Evolutionary conservation across 306 rosid species (phyloP).

Genomic region (Glycine latifolia): DNA sequence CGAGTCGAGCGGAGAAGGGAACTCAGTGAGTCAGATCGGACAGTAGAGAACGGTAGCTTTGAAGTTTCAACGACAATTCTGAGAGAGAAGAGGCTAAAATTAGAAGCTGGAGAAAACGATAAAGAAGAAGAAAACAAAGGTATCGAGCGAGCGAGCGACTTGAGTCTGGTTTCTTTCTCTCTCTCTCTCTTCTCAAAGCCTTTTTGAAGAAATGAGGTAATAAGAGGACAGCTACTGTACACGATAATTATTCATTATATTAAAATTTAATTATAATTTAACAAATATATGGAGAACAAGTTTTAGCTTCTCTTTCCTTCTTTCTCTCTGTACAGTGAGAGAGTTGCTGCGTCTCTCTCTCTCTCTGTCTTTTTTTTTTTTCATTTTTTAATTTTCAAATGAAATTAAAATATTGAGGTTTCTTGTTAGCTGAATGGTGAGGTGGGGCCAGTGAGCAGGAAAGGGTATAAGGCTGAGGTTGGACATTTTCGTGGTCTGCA

Average conservation of each 20-base stretch:
- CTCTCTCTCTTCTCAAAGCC: conserved; percentile 34
- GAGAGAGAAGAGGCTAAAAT: conserved; percentile 54
- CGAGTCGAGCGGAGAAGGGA: conserved; percentile 54
- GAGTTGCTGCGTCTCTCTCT: conserved; percentile 49
- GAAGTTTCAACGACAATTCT: conserved; percentile 54
- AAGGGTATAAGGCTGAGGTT: conserved; percentile 43
- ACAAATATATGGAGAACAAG: conserved; percentile 40
- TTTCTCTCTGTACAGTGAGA: conserved; percentile 38
- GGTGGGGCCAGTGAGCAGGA: conserved; percentile 53
- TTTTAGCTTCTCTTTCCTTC: conserved; percentile 57
- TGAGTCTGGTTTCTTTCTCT: conserved; percentile 31
- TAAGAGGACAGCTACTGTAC: conserved; percentile 34
- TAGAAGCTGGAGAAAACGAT: conserved; percentile 63
- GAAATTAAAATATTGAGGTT: conserved; percentile 20
- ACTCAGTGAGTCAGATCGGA: conserved; percentile 80
- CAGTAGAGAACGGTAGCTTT: conserved; percentile 49
- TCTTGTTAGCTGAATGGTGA: conserved; percentile 42
- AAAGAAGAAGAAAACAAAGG: conserved; percentile 60
- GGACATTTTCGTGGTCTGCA: conserved; percentile 76
- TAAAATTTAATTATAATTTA: neutral
- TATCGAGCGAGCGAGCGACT: conserved; percentile 20
- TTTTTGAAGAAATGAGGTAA: conserved; percentile 50
- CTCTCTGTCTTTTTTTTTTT: conserved; percentile 29
- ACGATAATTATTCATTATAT: conserved; percentile 40
- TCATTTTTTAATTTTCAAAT: neutral